Evolutionary conservation across 768 basidiomycete species (phyloP).

Genomic region (Roridomyces roridus): DNA sequence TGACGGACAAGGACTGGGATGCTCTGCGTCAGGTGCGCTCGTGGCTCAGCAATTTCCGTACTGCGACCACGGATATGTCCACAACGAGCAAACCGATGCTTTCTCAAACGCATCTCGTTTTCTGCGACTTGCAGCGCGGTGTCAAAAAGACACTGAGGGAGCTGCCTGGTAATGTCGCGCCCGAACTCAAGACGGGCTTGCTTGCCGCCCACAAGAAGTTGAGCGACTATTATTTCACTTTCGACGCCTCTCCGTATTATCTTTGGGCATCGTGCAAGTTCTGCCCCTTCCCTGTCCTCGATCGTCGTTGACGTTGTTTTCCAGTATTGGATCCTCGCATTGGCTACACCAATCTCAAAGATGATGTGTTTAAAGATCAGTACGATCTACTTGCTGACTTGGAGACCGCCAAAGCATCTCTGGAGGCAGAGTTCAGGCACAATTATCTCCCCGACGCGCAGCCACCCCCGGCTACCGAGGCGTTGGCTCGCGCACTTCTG

Average conservation of each 20-base stretch:
- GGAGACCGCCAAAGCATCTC: neutral
- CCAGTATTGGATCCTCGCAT: slow-evolving; percentile 12
- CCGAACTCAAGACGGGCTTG: slow-evolving; percentile 14
- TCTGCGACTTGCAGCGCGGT: slow-evolving; percentile 13
- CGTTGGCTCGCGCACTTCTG: neutral
- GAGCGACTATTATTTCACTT: slow-evolving; percentile 26
- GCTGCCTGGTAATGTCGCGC: slow-evolving; percentile 11
- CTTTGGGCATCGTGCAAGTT: slow-evolving; percentile 12
- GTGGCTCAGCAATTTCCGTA: slow-evolving; percentile 11
- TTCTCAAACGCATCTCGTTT: slow-evolving; percentile 23
- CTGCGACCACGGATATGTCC: neutral
- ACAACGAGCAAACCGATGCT: slow-evolving; percentile 16
- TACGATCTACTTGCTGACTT: neutral
- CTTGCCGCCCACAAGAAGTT: slow-evolving; percentile 22
- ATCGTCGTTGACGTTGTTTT: no score
- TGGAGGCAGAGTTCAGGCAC: neutral
- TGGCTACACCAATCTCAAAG: slow-evolving; percentile 12
- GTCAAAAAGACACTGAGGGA: slow-evolving; percentile 1
- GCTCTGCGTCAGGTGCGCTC: neutral
- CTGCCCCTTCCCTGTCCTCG: neutral
- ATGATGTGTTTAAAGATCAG: slow-evolving; percentile 13
- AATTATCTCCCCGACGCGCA: neutral
- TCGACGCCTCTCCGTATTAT: slow-evolving; percentile 24
- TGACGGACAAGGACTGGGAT: slow-evolving; percentile 8
- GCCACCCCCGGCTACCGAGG: neutral